A percentile compares a stretch with the other conserved stretches of the same genome.
Evolutionary conservation across 805 yeast genomes (phyloP).

Genomic region (Myxozyma sirexii): DNA sequence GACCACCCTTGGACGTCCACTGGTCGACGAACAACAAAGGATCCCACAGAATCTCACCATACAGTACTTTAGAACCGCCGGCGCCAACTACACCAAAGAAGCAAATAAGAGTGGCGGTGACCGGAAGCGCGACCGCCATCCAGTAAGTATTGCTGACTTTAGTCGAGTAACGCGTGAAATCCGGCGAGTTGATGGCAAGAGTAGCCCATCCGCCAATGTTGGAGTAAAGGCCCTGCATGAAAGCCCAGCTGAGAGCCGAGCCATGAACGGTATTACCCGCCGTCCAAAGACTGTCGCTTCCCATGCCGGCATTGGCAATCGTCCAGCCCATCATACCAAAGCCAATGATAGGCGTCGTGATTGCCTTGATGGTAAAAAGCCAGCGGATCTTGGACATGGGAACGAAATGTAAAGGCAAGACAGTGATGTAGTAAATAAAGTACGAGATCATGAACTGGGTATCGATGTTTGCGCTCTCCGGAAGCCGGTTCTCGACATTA

Average conservation of each 20-base stretch:
- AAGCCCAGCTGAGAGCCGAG: slow-evolving; percentile 77
- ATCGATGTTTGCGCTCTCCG: slow-evolving; percentile 50
- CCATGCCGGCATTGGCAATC: slow-evolving; percentile 70
- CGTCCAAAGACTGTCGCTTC: slow-evolving; percentile 49
- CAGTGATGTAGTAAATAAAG: slow-evolving; percentile 35
- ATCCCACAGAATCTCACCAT: slow-evolving; percentile 52
- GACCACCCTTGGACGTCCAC: slow-evolving; percentile 52
- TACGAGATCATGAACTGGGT: slow-evolving; percentile 37
- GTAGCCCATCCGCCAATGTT: slow-evolving; percentile 40
- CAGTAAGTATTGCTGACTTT: slow-evolving; percentile 48
- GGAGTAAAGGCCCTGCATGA: slow-evolving; percentile 57
- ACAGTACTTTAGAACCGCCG: slow-evolving; percentile 41
- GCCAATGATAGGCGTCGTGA: slow-evolving; percentile 33
- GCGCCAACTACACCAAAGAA: slow-evolving; percentile 37
- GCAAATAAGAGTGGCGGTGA: slow-evolving; percentile 43
- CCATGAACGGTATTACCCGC: slow-evolving; percentile 59
- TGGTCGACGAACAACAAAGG: slow-evolving; percentile 49
- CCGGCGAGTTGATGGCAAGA: slow-evolving; percentile 53
- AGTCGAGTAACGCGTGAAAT: slow-evolving; percentile 52
- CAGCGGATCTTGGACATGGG: slow-evolving; percentile 31
- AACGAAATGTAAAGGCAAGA: slow-evolving; percentile 31
- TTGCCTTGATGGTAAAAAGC: slow-evolving; percentile 32
- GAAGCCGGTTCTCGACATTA: slow-evolving; percentile 52
- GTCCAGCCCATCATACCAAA: slow-evolving; percentile 41
- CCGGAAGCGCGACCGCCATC: slow-evolving; percentile 52